Conservation (phyloP, 2,329 filamentous ascomycete species). For the Colletotrichum euphorbiae region DNA sequence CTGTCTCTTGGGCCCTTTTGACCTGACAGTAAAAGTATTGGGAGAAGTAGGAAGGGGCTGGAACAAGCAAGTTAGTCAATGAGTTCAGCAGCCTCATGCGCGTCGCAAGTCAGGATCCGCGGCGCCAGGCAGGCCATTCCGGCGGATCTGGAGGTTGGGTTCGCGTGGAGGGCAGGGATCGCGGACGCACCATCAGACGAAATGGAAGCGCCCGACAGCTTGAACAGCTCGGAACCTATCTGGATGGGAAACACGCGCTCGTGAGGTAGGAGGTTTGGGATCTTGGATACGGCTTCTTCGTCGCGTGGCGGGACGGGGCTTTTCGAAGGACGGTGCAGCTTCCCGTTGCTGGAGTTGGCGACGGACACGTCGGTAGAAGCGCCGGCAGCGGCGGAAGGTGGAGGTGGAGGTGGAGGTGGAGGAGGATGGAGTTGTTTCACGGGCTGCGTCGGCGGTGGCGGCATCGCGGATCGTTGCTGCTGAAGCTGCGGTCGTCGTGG, state of each 20-base stretch:
- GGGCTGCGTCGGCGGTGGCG: background rate
- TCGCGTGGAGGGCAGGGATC: conserved; percentile 9
- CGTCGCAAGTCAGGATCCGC: background rate
- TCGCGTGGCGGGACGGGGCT: conserved; percentile 42
- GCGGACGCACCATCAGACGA: conserved; percentile 74
- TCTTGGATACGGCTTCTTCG: conserved; percentile 56
- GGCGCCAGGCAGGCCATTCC: background rate
- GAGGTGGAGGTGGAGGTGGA: background rate
- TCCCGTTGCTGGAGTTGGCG: conserved; percentile 26
- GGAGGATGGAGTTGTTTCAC: conserved; percentile 1
- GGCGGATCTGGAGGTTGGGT: background rate
- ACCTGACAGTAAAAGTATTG: conserved; percentile 92
- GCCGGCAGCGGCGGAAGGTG: conserved; percentile 11
- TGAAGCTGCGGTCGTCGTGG: conserved; percentile 1
- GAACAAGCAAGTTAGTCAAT: conserved; percentile 9
- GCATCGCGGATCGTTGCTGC: background rate
- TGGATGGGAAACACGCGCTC: conserved; percentile 81
- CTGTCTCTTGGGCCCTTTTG: conserved; percentile 69
- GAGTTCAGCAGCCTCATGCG: background rate
- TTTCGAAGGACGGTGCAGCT: conserved; percentile 24
- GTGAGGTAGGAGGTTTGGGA: conserved; percentile 71
- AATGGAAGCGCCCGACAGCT: conserved; percentile 78
- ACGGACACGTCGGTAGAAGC: conserved; percentile 26
- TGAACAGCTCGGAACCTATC: conserved; percentile 78
- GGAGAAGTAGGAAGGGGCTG: conserved; percentile 96